These are phyloP conservation scores for Colletotrichum truncatum DNA, from an alignment of 2,329 filamentous ascomycete genomes.

Conservation along the genomic window DNA sequence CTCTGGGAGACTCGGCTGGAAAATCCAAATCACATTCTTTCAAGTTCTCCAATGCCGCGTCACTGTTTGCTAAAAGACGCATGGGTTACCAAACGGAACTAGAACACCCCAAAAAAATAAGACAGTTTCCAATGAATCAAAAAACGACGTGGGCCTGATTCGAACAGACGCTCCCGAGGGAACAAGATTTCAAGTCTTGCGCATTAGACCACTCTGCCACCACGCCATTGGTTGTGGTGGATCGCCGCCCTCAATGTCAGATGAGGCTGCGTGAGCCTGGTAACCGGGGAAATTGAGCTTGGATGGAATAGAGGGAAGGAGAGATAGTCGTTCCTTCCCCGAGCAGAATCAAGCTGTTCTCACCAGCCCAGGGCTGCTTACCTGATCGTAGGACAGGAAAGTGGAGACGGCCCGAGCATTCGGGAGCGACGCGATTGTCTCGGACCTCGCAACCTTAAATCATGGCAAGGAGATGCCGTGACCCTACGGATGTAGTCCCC, in stretches of 20 bases:
- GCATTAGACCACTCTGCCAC: conserved; percentile 30
- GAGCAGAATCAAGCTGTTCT: background rate
- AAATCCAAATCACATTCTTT: no score
- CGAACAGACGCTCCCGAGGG: conserved; percentile 39
- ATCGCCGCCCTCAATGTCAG: background rate
- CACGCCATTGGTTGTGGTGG: conserved; percentile 19
- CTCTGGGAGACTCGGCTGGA: no score
- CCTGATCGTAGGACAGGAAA: background rate
- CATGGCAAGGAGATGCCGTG: background rate
- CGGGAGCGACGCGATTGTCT: background rate
- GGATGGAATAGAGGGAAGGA: no score
- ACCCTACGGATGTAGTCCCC: no score
- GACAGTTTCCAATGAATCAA: background rate
- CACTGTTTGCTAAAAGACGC: no score
- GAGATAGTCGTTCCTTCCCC: background rate
- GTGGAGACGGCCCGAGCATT: background rate
- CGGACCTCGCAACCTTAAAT: background rate
- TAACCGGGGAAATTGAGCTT: background rate
- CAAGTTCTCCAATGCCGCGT: no score
- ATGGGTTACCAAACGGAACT: background rate
- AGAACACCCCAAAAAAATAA: background rate
- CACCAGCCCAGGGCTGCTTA: background rate
- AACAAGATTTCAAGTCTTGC: conserved; percentile 39
- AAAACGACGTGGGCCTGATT: conserved; percentile 36
- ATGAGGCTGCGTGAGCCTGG: background rate